Percentiles rank a stretch among this genome's conserved stretches.
Conservation (phyloP, 164 flowering plant genomes). For the Sedum album region DNA sequence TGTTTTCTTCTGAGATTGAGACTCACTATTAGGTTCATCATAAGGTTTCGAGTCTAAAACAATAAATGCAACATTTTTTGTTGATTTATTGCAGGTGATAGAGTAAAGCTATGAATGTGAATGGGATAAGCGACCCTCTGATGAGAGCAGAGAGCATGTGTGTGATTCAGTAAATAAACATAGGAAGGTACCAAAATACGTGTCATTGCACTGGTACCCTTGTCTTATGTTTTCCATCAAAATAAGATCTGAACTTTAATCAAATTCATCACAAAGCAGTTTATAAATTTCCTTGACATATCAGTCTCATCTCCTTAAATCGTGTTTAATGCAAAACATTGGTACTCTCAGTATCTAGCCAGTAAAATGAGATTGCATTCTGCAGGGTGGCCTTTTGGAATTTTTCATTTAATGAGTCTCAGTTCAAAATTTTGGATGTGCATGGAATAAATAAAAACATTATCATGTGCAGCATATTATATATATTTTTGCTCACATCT, state of each 20-base stretch:
- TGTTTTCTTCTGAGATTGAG: background rate
- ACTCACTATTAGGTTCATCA: background rate
- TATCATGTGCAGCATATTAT: background rate
- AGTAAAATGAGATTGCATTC: background rate
- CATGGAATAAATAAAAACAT: background rate
- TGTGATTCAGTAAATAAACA: too few species aligned
- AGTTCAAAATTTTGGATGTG: background rate
- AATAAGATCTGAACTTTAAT: slow-evolving; percentile 1
- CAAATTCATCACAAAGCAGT: background rate
- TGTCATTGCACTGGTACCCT: background rate
- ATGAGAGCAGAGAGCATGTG: background rate
- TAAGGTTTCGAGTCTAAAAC: background rate
- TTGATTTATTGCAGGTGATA: background rate
- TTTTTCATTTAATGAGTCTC: background rate
- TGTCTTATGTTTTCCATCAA: background rate
- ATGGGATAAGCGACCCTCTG: background rate
- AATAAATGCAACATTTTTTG: background rate
- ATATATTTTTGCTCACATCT: background rate
- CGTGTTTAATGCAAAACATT: background rate
- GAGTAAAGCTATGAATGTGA: background rate
- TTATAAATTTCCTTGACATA: background rate
- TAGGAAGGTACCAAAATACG: background rate
- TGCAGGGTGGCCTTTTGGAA: background rate
- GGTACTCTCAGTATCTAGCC: background rate
- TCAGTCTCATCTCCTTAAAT: background rate